These are phyloP conservation scores for Russula griseocarnosa DNA, from an alignment of 768 basidiomycete species.

Conservation along the genomic window DNA sequence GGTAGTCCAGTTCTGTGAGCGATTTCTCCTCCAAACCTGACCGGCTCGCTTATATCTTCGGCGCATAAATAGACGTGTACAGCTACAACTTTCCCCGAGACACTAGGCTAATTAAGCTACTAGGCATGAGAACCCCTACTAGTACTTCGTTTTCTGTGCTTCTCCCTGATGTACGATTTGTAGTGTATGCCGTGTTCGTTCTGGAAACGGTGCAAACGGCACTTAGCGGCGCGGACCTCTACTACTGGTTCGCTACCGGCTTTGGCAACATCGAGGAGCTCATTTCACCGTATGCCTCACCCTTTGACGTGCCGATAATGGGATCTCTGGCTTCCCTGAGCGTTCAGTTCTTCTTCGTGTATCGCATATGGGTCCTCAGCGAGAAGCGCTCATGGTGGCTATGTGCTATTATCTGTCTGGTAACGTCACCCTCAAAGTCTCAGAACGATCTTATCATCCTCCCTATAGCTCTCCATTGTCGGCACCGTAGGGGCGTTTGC, in stretches of 20 bases:
- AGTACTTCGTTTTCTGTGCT: neutral
- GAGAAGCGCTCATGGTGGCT: neutral
- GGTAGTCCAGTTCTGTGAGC: conserved; percentile 34
- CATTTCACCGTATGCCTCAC: conserved; percentile 26
- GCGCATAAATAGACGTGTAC: conserved; percentile 11
- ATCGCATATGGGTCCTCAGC: conserved; percentile 31
- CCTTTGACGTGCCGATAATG: conserved; percentile 33
- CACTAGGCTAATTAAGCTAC: neutral
- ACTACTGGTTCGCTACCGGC: conserved; percentile 33
- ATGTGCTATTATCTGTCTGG: neutral
- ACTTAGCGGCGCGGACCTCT: conserved; percentile 32
- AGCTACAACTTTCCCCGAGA: conserved; percentile 21
- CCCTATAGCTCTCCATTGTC: neutral
- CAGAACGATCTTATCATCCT: neutral
- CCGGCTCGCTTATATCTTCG: neutral
- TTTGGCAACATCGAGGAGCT: conserved; percentile 33
- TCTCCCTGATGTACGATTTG: neutral
- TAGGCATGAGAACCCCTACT: conserved; percentile 7
- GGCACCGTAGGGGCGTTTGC: neutral
- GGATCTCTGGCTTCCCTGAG: conserved; percentile 31
- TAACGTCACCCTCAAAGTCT: neutral
- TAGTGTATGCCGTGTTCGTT: conserved; percentile 32
- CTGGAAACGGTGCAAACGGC: conserved; percentile 31
- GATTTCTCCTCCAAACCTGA: neutral
- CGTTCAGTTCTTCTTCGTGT: conserved; percentile 36